Conservation (phyloP, 1,284 basidiomycete genomes). For the Jaminaea rosea region DNA sequence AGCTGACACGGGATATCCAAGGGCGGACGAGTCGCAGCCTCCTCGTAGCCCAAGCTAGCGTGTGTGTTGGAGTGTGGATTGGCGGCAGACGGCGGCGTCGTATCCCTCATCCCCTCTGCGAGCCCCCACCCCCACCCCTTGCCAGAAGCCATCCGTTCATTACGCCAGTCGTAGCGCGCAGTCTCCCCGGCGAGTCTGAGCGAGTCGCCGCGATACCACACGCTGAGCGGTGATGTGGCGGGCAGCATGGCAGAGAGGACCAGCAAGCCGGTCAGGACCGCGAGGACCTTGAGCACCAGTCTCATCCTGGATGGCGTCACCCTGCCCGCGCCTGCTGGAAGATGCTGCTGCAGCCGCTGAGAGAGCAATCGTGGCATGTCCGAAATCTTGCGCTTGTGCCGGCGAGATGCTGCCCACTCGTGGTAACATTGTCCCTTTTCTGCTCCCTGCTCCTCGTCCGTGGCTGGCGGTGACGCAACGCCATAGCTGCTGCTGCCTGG, state of each 20-base stretch:
- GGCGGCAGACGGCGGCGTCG: not conserved
- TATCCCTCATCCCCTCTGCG: not conserved
- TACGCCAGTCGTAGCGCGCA: not conserved
- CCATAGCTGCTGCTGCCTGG: no score
- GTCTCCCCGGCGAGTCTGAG: not conserved
- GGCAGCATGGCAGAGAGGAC: not conserved
- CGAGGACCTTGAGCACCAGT: not conserved
- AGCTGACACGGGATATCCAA: not conserved
- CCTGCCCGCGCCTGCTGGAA: no score
- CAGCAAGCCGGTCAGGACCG: not conserved
- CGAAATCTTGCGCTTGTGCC: no score
- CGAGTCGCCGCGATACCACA: not conserved
- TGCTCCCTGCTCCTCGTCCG: no score
- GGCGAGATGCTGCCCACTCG: no score
- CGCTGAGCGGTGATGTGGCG: not conserved
- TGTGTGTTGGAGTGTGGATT: not conserved
- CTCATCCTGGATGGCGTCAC: no score
- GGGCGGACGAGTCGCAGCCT: not conserved
- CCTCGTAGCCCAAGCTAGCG: not conserved
- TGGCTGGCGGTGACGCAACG: no score
- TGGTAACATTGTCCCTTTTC: no score
- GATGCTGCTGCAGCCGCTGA: no score
- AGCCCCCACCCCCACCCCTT: conserved; percentile 1
- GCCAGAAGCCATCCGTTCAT: not conserved
- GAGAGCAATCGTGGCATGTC: no score